Conservation (phyloP, 1,139 yeast genomes). For the Nakaseomyces glabratus region DNA sequence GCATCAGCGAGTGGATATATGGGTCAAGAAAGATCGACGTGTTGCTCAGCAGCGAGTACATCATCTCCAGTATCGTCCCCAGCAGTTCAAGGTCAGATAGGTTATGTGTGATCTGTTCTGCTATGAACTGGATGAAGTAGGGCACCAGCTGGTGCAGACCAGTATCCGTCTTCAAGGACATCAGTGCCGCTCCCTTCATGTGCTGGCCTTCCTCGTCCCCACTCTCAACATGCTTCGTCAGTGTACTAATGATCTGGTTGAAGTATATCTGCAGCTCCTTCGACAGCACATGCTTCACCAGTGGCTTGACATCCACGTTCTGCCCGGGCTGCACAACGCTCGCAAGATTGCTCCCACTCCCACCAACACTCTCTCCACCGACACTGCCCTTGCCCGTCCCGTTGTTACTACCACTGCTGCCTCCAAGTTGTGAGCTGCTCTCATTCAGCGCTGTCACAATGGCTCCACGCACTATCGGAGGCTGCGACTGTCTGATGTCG, state of each 20-base stretch:
- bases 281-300: conserved; percentile 93
- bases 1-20: conserved; percentile 92
- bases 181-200: conserved; percentile 69
- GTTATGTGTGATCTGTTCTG: conserved; percentile 90
- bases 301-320: conserved; percentile 76
- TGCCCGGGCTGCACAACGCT: conserved; percentile 36
- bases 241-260: conserved; percentile 79
- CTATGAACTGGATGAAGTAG: conserved; percentile 89
- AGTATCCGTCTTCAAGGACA: conserved; percentile 80
- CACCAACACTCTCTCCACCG: conserved; percentile 10
- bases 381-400: conserved; percentile 5
- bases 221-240: conserved; percentile 38
- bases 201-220: conserved; percentile 41
- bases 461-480: conserved; percentile 60
- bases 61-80: conserved; percentile 84
- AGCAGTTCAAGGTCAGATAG: conserved; percentile 63
- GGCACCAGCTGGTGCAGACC: conserved; percentile 96
- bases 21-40: conserved; percentile 88
- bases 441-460: conserved; percentile 42
- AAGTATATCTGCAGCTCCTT: conserved; percentile 90
- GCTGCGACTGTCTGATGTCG: conserved; percentile 59
- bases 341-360: conserved; percentile 26
- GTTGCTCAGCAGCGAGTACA: conserved; percentile 77
- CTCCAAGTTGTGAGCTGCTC: conserved; percentile 26
- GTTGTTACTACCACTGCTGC: conserved; percentile 17